Base-by-base conservation (phyloP, 768 basidiomycete genomes). In the Coprinopsis strossmayeri region DNA sequence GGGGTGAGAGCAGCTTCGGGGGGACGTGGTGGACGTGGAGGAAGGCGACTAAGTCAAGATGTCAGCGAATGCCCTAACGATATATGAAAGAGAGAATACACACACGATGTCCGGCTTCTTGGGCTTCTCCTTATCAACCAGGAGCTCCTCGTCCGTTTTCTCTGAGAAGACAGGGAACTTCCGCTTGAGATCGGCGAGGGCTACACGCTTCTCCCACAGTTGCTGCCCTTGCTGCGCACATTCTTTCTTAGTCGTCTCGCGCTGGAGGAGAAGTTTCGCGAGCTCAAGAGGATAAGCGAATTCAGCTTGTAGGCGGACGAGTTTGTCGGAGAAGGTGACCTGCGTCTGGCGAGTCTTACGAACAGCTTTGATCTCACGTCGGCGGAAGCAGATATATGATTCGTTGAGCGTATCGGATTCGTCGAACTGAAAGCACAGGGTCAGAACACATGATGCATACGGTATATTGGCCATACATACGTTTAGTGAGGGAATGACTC, bases 351-450 rank as follows among this genome's bases (percentile, higher is more conserved):
- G 82, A 7, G 95, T 97, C 70, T 98, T 98, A 53, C 96, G 83
- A 38, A 91, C 79, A 2, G 90, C 83, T 63, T 98, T 98, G 65
- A 87, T 84, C 63, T 98, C 95, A 47, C 94, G 84, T 52, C 93
- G 78, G 30, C 96, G 82, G 76, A 99, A 99, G 67, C 96, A 99
- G 38, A 97, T 87, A 54, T 97, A 98, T 0, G 95, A 94, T 58
- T 95, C 93, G 48, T 90, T 91, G 55, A 77, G 76, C 39, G 84
- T 84, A 63, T 96, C 92, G 17, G 86, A 77, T 68, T 97, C 94
- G 63, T 98, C 93, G 58, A 79, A 84, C 87, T 90, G 34, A 34
- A 43, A 26, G n/a, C n/a, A n/a, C n/a, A n/a, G n/a, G n/a, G n/a
- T n/a, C n/a, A n/a, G n/a, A n/a, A n/a, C n/a, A n/a, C n/a, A n/a